Evolutionary conservation across 2,329 filamentous ascomycete genomes (phyloP).

Genomic region (Aspergillus cejpii): DNA sequence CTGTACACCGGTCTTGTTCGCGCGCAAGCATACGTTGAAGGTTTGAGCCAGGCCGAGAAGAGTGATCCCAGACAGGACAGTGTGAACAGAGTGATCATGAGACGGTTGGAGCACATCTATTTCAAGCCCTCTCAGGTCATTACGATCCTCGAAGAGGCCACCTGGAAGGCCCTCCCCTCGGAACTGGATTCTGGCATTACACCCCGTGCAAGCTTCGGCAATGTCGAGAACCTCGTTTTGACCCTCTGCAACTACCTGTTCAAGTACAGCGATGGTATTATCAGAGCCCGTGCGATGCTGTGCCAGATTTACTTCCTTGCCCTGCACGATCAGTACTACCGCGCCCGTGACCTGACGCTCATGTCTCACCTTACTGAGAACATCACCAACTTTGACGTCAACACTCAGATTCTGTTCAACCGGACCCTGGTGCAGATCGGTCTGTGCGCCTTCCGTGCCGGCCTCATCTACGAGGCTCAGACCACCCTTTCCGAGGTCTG

Average conservation of each 20-base stretch:
- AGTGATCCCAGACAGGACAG: constrained; percentile 75
- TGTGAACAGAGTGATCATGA: constrained; percentile 87
- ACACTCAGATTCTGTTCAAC: constrained; percentile 98
- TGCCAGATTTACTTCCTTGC: constrained; percentile 98
- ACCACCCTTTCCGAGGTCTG: constrained; percentile 97
- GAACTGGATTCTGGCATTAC: constrained; percentile 72
- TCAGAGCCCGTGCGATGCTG: constrained; percentile 91
- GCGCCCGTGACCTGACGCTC: constrained; percentile 96
- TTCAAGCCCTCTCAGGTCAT: constrained; percentile 97
- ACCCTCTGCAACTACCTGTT: constrained; percentile 93
- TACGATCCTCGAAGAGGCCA: constrained; percentile 87
- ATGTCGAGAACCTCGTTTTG: constrained; percentile 68
- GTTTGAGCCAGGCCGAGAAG: constrained; percentile 60
- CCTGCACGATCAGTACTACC: constrained; percentile 96
- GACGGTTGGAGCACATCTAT: constrained; percentile 93
- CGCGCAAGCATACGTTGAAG: constrained; percentile 80
- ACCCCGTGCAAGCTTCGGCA: constrained; percentile 59
- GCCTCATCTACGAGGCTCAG: constrained; percentile 94
- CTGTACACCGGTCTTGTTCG: constrained; percentile 92
- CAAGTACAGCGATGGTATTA: constrained; percentile 87
- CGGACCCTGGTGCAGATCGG: constrained; percentile 95
- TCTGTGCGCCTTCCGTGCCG: constrained; percentile 94
- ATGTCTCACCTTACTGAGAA: constrained; percentile 99
- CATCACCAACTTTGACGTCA: constrained; percentile 92
- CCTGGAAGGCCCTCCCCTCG: constrained; percentile 72